phyloP scores from a whole-genome alignment of 352 stramenopile species.

The Globisporangium irregulare region DNA sequence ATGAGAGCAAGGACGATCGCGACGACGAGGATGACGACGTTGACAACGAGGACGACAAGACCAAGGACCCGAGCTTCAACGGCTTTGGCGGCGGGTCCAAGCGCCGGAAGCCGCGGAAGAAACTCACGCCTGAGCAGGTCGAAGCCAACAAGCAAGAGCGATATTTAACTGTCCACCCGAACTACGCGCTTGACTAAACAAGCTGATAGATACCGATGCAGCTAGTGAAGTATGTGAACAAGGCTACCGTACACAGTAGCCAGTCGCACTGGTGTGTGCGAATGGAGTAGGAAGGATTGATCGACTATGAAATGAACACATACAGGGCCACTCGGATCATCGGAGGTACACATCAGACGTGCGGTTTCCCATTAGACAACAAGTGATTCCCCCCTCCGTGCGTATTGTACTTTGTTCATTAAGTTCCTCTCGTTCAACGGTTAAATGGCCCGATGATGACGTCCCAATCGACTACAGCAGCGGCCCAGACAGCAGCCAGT shows the following conservation, averaged over 20 bases:
- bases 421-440: too few species aligned
- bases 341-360: too few species aligned
- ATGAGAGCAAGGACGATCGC: slow-evolving; percentile 6
- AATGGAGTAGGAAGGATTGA: too few species aligned
- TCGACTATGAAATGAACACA: too few species aligned
- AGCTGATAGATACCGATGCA: background rate
- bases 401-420: too few species aligned
- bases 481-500: too few species aligned
- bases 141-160: slow-evolving; percentile 62
- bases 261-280: background rate
- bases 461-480: too few species aligned
- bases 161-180: slow-evolving; percentile 79
- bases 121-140: slow-evolving; percentile 39
- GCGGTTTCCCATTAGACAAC: too few species aligned
- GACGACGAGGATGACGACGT: slow-evolving; percentile 51
- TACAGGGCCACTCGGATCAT: too few species aligned
- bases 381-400: too few species aligned
- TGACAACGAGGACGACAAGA: background rate
- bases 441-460: too few species aligned
- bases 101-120: slow-evolving; percentile 18
- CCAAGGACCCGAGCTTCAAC: background rate
- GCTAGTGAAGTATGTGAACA: background rate
- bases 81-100: background rate
- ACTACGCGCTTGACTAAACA: slow-evolving; percentile 68
- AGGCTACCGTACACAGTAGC: background rate